Evolutionary conservation across 371 early-diverging fungal species (phyloP), one percentile per base, ranked within the genome.

Genomic region (Apophysomyces ossiformis): DNA sequence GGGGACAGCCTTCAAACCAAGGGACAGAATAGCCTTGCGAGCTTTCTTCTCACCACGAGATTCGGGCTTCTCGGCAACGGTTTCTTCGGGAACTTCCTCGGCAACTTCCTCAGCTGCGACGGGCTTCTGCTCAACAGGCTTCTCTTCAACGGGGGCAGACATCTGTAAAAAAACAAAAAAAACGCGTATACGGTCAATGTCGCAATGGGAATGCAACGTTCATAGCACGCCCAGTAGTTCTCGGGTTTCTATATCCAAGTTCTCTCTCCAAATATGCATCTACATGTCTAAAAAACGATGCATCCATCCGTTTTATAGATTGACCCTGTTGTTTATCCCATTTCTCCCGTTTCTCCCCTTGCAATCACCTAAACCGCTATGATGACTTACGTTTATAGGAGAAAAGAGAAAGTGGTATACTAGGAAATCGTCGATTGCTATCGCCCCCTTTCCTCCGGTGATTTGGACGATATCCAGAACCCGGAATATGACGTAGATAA

Each of bases 41-140:
- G 96, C 96, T 92, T 97, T 96, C 90, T 92, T 93, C 84, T 97
- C 97, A 67, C 89, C 87, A 70, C 92, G 92, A 79, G 86, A 86
- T 77, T 88, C 90, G 69, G 74, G 70, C 69, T 81, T 85, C 65
- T 78, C 80, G 68, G 71, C 82, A 57, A 57, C 69, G 66, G 58
- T 66, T 21, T 62, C 77, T 54, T 75, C 70, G 37, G 61, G 57
- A 56, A 67, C 44, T 50, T 70, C 69, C 44, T 66, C 70, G 41
- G 54, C 60, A 32, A 69, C 62, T 62, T 69, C 69, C 61, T 70
- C 67, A 58, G 65, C 63, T 43, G 60, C 46, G 36, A 60, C 67
- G 58, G 71, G 69, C 67, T 67, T 70, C 46, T 65, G 65, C 66
- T 70, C 68, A 43, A 68, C 66, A 61, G 69, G 69, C 67, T 67